Evolutionary conservation across 2,329 filamentous ascomycete species (phyloP).

Genomic region (Aspergillus glaucus): DNA sequence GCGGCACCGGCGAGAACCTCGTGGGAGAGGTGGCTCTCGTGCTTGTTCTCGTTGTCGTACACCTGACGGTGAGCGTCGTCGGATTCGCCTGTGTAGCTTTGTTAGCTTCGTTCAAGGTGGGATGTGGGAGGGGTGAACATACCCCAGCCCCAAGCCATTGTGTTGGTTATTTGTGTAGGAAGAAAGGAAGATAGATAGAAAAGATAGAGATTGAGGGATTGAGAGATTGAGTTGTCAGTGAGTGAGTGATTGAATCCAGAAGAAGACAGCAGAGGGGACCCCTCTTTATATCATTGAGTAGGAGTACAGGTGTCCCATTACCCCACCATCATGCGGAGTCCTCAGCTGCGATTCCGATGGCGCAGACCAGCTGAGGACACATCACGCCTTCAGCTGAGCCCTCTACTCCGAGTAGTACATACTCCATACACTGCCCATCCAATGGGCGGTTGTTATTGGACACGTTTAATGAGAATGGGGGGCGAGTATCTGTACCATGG

Average conservation of each 20-base stretch:
- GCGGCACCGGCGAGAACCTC: slow-evolving; percentile 70
- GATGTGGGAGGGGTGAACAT: slow-evolving; percentile 10
- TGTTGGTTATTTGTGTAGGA: slow-evolving; percentile 11
- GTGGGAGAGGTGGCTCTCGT: slow-evolving; percentile 62
- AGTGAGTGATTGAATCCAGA: not conserved
- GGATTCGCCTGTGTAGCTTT: slow-evolving; percentile 39
- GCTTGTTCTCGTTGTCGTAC: slow-evolving; percentile 39
- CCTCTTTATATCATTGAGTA: not conserved
- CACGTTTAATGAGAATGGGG: too few relatives aligned
- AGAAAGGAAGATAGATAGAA: not conserved
- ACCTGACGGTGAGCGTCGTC: slow-evolving; percentile 51
- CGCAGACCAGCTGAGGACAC: too few relatives aligned
- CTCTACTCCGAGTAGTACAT: too few relatives aligned
- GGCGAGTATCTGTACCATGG: too few relatives aligned
- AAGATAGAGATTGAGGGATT: not conserved
- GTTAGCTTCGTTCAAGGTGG: slow-evolving; percentile 1
- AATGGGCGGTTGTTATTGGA: too few relatives aligned
- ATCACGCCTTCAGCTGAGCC: too few relatives aligned
- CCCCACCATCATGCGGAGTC: too few relatives aligned
- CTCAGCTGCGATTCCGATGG: too few relatives aligned
- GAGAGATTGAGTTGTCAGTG: not conserved
- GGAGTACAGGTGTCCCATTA: too few relatives aligned
- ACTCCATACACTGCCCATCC: too few relatives aligned
- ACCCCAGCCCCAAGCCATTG: slow-evolving; percentile 33
- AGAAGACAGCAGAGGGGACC: not conserved